A percentile compares a stretch with the other conserved stretches of the same genome.
phyloP scores from a whole-genome alignment of 306 rosid genomes.

The Phaseolus lunatus region DNA sequence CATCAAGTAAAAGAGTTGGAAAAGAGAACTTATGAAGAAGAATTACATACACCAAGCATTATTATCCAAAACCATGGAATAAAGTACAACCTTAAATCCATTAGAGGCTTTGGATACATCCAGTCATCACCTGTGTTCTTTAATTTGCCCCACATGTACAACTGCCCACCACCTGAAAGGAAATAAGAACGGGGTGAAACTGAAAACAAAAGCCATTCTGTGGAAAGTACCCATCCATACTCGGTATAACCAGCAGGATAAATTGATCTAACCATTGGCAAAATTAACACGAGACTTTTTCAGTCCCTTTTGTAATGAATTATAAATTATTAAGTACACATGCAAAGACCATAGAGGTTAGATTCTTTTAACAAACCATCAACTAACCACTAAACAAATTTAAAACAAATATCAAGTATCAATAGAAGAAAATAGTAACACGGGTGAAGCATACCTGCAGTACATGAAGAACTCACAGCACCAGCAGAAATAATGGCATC shows the following conservation, averaged over 20 bases:
- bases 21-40: neutral
- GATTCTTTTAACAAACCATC: neutral
- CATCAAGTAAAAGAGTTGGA: neutral
- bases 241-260: neutral
- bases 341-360: neutral
- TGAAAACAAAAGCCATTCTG: neutral
- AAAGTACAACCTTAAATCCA: constrained; percentile 88
- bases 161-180: constrained; percentile 89
- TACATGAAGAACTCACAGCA: constrained; percentile 85
- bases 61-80: constrained; percentile 27
- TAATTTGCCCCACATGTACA: constrained; percentile 98
- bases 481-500: constrained; percentile 91
- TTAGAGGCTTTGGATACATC: constrained; percentile 99
- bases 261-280: constrained; percentile 12
- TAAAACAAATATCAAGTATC: neutral
- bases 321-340: neutral
- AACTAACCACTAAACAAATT: neutral
- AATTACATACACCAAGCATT: constrained; percentile 15
- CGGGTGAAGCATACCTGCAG: constrained; percentile 87
- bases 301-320: neutral
- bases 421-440: neutral
- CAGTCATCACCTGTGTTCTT: constrained; percentile 94
- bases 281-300: neutral
- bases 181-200: constrained; percentile 21
- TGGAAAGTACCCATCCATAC: neutral